A percentile compares a stretch with the other conserved stretches of the same genome.
Evolutionary conservation across 179 eudicot genomes (phyloP).

Genomic region (Amaranthus tricolor): DNA sequence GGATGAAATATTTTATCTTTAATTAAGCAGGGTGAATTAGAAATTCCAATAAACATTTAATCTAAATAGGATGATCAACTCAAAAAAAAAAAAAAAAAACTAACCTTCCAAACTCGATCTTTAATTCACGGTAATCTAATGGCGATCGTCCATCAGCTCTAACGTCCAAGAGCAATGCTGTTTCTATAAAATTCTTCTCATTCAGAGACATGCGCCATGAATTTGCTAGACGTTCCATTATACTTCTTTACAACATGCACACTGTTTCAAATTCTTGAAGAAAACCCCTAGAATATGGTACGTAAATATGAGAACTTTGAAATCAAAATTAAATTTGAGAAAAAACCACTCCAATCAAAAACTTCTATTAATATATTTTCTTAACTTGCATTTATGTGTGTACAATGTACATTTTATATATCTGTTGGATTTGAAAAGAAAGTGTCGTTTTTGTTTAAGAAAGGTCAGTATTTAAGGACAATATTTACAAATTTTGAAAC

Average conservation of each 20-base stretch:
- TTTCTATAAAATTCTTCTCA: slow-evolving; percentile 78
- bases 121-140: slow-evolving; percentile 63
- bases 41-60: neutral
- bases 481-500: too few relatives aligned
- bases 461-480: too few relatives aligned
- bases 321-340: too few relatives aligned
- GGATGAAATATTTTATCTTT: neutral
- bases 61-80: neutral
- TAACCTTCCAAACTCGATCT: slow-evolving; percentile 73
- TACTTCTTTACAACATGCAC: neutral
- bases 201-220: slow-evolving; percentile 70
- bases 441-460: too few relatives aligned
- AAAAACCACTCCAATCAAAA: too few relatives aligned
- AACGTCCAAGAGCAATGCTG: slow-evolving; percentile 62
- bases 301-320: too few relatives aligned
- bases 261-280: too few relatives aligned
- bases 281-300: too few relatives aligned
- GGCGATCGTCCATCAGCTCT: slow-evolving; percentile 77
- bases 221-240: slow-evolving; percentile 84
- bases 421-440: too few relatives aligned
- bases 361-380: too few relatives aligned
- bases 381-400: too few relatives aligned
- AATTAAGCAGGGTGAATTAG: neutral
- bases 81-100: slow-evolving; percentile 6
- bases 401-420: too few relatives aligned